Base-by-base conservation (phyloP, 192 early-diverging fungal species). In the Umbelopsis ramanniana region DNA sequence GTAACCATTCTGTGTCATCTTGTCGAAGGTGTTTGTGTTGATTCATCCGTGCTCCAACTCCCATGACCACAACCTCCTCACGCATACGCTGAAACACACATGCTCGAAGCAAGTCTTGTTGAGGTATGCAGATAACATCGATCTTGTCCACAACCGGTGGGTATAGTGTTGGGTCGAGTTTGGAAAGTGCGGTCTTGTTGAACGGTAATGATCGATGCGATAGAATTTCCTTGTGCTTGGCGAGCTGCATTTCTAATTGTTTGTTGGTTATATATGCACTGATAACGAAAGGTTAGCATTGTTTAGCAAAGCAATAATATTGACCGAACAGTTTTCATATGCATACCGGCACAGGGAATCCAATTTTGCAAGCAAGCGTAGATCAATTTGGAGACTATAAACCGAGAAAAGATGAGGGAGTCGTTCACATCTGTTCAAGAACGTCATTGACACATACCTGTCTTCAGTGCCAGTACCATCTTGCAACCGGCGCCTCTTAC, bases 181-280 rank as follows among this genome's bases (percentile, higher is more conserved):
- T 26, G 37, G 40, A 48, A 43, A 70, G 74, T 0, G 74, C 29
- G 19, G 72, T 54, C n/a, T 74, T 45, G 3, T 74, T 37, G 11
- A 79, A 74, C 8, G 77, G 77, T 47, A 75, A 74, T 57, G 52
- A 72, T 35, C 50, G 55, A 63, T 80, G 70, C 37, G 53, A 67
- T 4, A 70, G 19, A 12, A 68, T 26, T 6, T 63, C 74, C 15
- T 70, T 72, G 50, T 73, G 72, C 43, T 69, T 63, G 26, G 71
- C 60, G 29, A 80, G 50, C 29, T 80, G 79, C 17, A 67, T 12
- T 47, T 80, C 79, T 14, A 80, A 72, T 52, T 80, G 76, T 10
- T 55, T 69, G 63, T 80, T 76, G 23, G 79, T 80, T 23, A 80
- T 80, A 29, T 70, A 74, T 21, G 79, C 79, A 37, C 79, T 79